These are phyloP conservation scores for Diversispora eburnea DNA, from an alignment of 192 early-diverging fungal species.

Conservation along the genomic window DNA sequence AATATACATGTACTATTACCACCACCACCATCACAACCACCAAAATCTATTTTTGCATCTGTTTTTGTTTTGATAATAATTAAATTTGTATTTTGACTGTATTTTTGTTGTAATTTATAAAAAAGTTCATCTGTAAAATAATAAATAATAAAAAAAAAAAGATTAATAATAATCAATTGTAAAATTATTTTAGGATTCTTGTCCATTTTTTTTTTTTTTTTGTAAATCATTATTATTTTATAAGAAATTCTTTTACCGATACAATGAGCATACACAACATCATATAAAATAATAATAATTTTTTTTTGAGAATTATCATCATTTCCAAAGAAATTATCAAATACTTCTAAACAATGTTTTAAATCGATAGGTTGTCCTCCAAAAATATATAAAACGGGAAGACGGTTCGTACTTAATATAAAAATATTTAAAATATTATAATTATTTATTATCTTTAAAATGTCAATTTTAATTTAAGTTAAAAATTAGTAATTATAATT, in stretches of 20 bases:
- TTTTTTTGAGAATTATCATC: constrained; percentile 39
- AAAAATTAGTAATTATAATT: not conserved
- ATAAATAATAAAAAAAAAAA: too few species aligned
- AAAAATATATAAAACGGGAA: constrained; percentile 88
- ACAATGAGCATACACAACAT: constrained; percentile 69
- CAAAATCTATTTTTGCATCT: too few species aligned
- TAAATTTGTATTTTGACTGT: too few species aligned
- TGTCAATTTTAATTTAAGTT: not conserved
- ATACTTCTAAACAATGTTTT: constrained; percentile 49
- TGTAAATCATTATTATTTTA: not conserved
- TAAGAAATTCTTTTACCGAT: constrained; percentile 35
- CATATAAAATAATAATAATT: constrained; percentile 63
- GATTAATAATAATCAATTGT: too few species aligned
- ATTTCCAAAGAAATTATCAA: constrained; percentile 38
- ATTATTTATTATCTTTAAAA: not conserved
- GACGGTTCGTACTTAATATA: constrained; percentile 57
- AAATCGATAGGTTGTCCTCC: constrained; percentile 69
- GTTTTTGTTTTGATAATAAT: too few species aligned
- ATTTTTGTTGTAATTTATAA: too few species aligned
- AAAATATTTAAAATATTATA: too few species aligned
- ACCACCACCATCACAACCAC: too few species aligned
- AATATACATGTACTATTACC: too few species aligned
- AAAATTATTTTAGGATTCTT: too few species aligned
- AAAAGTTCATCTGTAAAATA: too few species aligned
- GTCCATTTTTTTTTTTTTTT: too few species aligned